These are phyloP conservation scores for Pleurotus salmoneostramineus DNA, from an alignment of 768 basidiomycete species.

Conservation along the genomic window DNA sequence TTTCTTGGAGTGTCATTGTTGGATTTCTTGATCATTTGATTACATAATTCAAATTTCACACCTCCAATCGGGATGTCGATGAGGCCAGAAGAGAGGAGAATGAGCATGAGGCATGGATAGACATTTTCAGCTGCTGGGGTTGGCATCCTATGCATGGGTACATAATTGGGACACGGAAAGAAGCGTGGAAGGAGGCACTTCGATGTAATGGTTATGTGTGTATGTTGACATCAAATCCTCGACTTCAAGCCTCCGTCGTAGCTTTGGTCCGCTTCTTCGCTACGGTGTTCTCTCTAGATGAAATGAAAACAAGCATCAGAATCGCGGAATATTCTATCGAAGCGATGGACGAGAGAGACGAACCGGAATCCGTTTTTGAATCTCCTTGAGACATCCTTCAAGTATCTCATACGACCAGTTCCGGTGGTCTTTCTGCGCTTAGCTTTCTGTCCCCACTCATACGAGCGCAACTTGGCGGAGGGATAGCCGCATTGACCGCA, in stretches of 20 bases:
- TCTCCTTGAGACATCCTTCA: constrained; percentile 88
- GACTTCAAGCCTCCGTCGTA: constrained; percentile 36
- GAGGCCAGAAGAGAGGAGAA: no score
- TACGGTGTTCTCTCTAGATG: constrained; percentile 76
- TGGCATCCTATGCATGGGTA: constrained; percentile 2
- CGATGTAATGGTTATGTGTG: no score
- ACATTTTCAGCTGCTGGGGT: not conserved
- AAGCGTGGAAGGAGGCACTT: no score
- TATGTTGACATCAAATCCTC: not conserved
- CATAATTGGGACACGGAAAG: not conserved
- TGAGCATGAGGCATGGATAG: no score
- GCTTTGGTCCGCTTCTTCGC: constrained; percentile 82
- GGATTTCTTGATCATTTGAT: no score
- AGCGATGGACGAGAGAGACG: not conserved
- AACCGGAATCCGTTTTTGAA: constrained; percentile 99
- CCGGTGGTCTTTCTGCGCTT: constrained; percentile 99
- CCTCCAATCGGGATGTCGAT: no score
- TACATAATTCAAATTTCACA: no score
- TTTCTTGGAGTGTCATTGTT: no score
- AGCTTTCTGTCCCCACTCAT: constrained; percentile 98
- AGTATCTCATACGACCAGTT: constrained; percentile 91
- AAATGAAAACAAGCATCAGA: not conserved
- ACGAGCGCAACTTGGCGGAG: constrained; percentile 90
- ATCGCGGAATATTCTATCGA: not conserved
- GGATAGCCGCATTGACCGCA: constrained; percentile 98